Base-by-base conservation (phyloP, 768 basidiomycete genomes). In the Paxillus ammoniavirescens region DNA sequence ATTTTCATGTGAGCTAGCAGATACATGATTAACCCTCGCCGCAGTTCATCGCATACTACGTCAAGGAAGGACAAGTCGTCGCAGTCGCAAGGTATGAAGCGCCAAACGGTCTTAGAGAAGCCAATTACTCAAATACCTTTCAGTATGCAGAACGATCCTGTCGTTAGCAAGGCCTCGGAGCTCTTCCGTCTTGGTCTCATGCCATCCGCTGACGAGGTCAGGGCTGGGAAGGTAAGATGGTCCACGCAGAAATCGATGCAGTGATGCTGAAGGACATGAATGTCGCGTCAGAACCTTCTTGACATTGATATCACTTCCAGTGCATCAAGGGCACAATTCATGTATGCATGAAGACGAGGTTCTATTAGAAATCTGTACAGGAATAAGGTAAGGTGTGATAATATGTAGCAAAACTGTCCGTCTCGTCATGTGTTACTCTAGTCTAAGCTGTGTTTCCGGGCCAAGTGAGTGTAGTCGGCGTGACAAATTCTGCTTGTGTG, bases 121-220 rank as follows among this genome's bases (percentile, higher is more conserved):
- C 35, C 13, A 14, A 31, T 4, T n/a, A 15, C 41, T 58, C 10
- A 56, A 21, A 37, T 5, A 47, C 18, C 31, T 58, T 35, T 14
- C 49, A 87, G 86, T 61, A 92, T 92, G 88, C 85, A 86, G 67
- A 82, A 82, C 52, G 91, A 93, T 62, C 91, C 91, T 2, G 78
- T 91, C 31, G 88, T 93, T 30, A 78, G 81, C 52, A 87, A 88
- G 70, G 82, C 86, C 2, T 83, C 87, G 8, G 91, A 94, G 69
- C 74, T 97, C 30, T 68, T 95, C 59, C 77, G 89, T 45, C 69
- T 93, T 36, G 86, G 82, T 12, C 73, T 87, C 58, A 94, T 95
- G 91, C 92, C 91, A 8, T 78, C 83, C 5, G 76, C 84, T 5
- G 76, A 82, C 8, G 89, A 92, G 63, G 70, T 97, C 62, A 83